Evolutionary conservation across 176 grass and related monocot species (phyloP).

Genomic region (Aegilops umbellulata): DNA sequence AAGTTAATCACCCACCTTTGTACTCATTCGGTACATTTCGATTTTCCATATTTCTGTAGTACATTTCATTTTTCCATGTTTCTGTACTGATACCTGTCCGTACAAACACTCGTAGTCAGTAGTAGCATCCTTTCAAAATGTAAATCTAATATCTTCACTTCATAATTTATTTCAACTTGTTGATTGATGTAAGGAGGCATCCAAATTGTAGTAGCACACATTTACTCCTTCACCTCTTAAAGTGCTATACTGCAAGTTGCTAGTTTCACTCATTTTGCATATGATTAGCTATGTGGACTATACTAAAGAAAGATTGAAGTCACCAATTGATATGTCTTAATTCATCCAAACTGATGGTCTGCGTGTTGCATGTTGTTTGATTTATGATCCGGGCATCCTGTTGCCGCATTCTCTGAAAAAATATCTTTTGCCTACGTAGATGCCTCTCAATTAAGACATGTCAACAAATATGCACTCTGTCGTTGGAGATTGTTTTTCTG

Average conservation of each 20-base stretch:
- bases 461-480: neutral
- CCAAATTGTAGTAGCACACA: no score
- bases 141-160: neutral
- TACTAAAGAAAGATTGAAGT: slow-evolving; percentile 13
- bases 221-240: no score
- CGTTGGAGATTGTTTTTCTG: neutral
- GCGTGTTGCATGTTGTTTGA: neutral
- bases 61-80: neutral
- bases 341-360: neutral
- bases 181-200: no score
- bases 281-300: slow-evolving; percentile 2
- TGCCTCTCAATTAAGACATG: neutral
- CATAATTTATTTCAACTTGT: no score
- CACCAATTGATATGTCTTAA: neutral
- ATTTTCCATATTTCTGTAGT: neutral
- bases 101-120: neutral
- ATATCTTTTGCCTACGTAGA: neutral
- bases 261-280: slow-evolving; percentile 12
- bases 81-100: neutral
- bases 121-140: neutral
- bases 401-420: neutral
- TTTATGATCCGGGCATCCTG: neutral
- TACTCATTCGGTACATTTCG: neutral
- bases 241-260: neutral
- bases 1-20: neutral